These are phyloP conservation scores for Collybia sordida DNA, from an alignment of 768 basidiomycete species.

Conservation along the genomic window DNA sequence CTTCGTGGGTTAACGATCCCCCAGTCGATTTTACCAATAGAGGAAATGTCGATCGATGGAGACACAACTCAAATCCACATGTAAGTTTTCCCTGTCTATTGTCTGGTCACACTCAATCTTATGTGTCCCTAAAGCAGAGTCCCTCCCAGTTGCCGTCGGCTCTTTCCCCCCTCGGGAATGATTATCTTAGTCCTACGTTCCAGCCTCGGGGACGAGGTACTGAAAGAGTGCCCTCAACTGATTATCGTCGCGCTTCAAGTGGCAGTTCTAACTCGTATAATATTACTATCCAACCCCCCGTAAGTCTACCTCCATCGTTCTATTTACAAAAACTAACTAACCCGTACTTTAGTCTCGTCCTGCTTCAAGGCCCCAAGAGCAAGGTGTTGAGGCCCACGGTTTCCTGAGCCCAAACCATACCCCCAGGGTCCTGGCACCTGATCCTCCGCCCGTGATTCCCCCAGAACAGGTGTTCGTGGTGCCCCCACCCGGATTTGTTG, in stretches of 20 bases:
- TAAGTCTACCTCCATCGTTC: not conserved
- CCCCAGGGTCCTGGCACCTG: not conserved
- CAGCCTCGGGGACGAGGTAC: conserved; percentile 3
- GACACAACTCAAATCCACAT: conserved; percentile 7
- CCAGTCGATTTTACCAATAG: conserved; percentile 2
- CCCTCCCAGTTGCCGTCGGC: not conserved
- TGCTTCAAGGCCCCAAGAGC: not conserved
- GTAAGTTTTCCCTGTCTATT: not conserved
- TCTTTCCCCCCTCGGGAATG: not conserved
- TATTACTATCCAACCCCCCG: conserved; percentile 14
- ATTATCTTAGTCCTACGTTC: not conserved
- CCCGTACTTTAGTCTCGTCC: not conserved
- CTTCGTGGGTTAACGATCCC: conserved; percentile 8
- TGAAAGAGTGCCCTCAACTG: not conserved
- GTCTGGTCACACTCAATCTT: too few species aligned
- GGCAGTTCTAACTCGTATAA: conserved; percentile 6
- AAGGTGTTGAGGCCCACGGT: not conserved
- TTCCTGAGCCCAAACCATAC: conserved; percentile 3
- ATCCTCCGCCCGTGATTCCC: not conserved
- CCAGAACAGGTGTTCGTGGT: not conserved
- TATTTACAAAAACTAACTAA: not conserved
- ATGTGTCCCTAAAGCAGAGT: too few species aligned
- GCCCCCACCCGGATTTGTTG: conserved; percentile 2
- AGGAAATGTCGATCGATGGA: conserved; percentile 8
- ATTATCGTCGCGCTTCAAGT: conserved; percentile 9